Percentiles rank a stretch among this genome's conserved stretches.
These are phyloP conservation scores for Colletotrichum sp. DNA, from an alignment of 2,329 filamentous ascomycete genomes.

Conservation along the genomic window DNA sequence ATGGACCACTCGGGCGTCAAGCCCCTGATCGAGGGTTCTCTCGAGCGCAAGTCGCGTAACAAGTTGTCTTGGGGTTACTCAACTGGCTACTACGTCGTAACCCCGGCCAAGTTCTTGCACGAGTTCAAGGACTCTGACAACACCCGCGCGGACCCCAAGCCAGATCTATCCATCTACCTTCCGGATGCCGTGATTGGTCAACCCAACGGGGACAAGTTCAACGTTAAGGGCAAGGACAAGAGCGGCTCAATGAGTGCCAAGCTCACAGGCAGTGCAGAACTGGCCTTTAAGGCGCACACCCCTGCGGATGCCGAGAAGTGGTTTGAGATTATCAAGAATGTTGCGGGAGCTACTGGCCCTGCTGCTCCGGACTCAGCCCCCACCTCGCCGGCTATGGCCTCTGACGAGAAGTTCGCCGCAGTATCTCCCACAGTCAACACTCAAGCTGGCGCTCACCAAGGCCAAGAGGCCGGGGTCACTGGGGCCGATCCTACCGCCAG, in stretches of 20 bases:
- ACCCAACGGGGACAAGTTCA: conserved; percentile 83
- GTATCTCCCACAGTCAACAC: conserved; percentile 22
- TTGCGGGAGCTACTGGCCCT: conserved; percentile 57
- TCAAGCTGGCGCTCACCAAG: conserved; percentile 33
- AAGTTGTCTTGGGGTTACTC: conserved; percentile 79
- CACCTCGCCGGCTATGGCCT: conserved; percentile 33
- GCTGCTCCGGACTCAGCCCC: conserved; percentile 33
- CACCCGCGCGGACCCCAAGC: conserved; percentile 71
- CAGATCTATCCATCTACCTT: conserved; percentile 89
- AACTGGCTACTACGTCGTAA: conserved; percentile 88
- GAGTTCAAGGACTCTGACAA: conserved; percentile 95
- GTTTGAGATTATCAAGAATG: conserved; percentile 74
- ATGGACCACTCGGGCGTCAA: conserved; percentile 81
- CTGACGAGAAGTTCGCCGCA: conserved; percentile 29
- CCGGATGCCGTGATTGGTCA: conserved; percentile 84
- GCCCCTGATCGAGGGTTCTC: conserved; percentile 82
- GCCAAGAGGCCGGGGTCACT: conserved; percentile 54
- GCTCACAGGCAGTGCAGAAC: conserved; percentile 78
- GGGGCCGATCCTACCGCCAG: conserved; percentile 26
- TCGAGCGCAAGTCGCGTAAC: conserved; percentile 91
- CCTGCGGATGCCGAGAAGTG: conserved; percentile 82
- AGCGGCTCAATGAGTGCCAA: conserved; percentile 82
- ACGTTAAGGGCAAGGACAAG: conserved; percentile 92
- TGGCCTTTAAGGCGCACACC: conserved; percentile 87
- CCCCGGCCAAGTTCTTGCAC: conserved; percentile 86